Evolutionary conservation across 2,329 filamentous ascomycete species (phyloP).

Genomic region (Paramyrothecium roridum): DNA sequence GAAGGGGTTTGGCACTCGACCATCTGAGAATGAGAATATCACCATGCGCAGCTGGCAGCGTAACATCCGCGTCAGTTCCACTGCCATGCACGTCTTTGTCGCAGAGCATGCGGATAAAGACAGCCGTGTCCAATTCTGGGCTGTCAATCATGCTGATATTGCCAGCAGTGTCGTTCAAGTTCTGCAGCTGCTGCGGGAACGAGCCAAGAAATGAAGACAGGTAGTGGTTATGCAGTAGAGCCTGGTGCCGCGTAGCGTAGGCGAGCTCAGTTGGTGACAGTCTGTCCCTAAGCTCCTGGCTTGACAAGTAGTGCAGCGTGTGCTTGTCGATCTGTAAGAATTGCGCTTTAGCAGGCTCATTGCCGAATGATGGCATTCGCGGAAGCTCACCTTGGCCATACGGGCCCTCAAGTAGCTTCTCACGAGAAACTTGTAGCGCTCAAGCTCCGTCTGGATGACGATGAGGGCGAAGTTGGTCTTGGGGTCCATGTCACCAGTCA

Average conservation of each 20-base stretch:
- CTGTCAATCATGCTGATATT: conserved; percentile 90
- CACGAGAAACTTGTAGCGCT: conserved; percentile 88
- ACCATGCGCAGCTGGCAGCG: conserved; percentile 55
- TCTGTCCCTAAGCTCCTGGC: conserved; percentile 49
- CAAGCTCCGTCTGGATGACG: conserved; percentile 92
- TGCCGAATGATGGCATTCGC: neutral
- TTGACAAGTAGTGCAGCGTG: conserved; percentile 68
- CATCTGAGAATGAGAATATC: conserved; percentile 69
- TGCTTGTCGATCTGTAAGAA: conserved; percentile 70
- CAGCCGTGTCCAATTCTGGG: conserved; percentile 77
- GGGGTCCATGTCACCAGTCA: conserved; percentile 83
- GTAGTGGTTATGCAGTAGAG: conserved; percentile 82
- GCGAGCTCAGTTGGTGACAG: conserved; percentile 75
- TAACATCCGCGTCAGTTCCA: conserved; percentile 62
- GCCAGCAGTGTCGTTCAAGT: conserved; percentile 85
- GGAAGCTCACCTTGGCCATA: conserved; percentile 70
- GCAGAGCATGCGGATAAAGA: conserved; percentile 74
- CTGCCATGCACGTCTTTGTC: conserved; percentile 57
- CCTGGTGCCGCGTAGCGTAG: conserved; percentile 83
- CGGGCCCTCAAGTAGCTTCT: conserved; percentile 78
- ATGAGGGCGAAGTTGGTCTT: conserved; percentile 92
- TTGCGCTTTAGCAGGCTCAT: neutral
- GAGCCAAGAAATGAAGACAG: conserved; percentile 76
- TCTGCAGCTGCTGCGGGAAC: conserved; percentile 76
- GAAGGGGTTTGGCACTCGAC: conserved; percentile 66